phyloP scores from a whole-genome alignment of 345 rosid species.

The Citrus trifoliata region DNA sequence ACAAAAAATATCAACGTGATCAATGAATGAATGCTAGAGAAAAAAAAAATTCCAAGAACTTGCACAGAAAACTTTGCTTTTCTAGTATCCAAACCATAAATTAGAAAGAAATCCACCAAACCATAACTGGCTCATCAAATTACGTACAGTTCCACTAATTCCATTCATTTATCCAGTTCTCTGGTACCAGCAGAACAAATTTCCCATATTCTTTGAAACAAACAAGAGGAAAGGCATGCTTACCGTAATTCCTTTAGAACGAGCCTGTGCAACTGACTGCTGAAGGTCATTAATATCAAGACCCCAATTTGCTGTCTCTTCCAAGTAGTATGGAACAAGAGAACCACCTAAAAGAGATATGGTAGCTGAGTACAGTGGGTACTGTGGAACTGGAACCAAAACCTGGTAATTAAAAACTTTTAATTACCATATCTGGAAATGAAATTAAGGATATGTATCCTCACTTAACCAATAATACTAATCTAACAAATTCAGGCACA shows the following conservation, averaged over 20 bases:
- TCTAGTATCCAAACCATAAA: not conserved
- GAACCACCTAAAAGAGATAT: constrained; percentile 87
- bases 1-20: constrained; percentile 1
- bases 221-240: constrained; percentile 33
- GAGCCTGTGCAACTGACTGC: constrained; percentile 74
- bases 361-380: constrained; percentile 96
- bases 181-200: not conserved
- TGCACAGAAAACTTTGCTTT: not conserved
- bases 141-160: not conserved
- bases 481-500: not conserved
- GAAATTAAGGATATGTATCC: not conserved
- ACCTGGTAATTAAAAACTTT: constrained; percentile 38
- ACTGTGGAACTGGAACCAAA: constrained; percentile 97
- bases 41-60: constrained; percentile 6
- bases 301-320: constrained; percentile 98
- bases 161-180: constrained; percentile 11
- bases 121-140: not conserved
- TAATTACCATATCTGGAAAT: constrained; percentile 4
- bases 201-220: constrained; percentile 6
- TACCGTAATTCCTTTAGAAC: constrained; percentile 78
- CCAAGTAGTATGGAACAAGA: constrained; percentile 89
- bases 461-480: not conserved
- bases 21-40: not conserved
- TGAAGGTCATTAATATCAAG: constrained; percentile 80
- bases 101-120: not conserved